Base-by-base conservation (phyloP, 1,139 yeast genomes). In the Yamadazyma buinensis region DNA sequence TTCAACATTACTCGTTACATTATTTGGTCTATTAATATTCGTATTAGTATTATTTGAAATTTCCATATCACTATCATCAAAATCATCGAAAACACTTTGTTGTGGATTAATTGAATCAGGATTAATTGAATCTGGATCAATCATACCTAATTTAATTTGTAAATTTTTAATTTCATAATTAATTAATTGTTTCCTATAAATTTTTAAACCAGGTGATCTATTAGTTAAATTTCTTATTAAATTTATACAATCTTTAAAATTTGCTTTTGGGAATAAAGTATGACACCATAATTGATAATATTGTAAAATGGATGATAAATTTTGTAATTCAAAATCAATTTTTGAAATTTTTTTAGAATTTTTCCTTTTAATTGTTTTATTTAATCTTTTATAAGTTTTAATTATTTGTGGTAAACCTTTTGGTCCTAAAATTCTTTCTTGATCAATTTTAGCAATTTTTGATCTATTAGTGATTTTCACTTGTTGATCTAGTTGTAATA, bases 251-350 rank as follows among this genome's bases (percentile, higher is more conserved):
- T 85, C 95, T 35, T 67, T 63, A 46, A 86, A 84, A 40, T 74
- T 80, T 2, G 95, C 88, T 55, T 80, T 80, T 9, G 95, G 95
- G 47, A 75, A 86, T 34, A 86, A 52, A 5, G 79, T 75, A 54
- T 86, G 95, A 19, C 90, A 88, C 95, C 95, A 86, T 22, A 86
- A 55, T 56, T 85, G 95, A 57, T 85, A 86, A 48, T 76, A 77
- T 41, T 75, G 78, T 19, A 85, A 59, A 2, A 86, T 62, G 11
- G 64, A 54, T 7, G 64, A 55, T 29, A 70, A 52, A 37, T 67
- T 72, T 7, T 64, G 59, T 27, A 59, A 63, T 39, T 73, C 77
- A 26, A 62, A 64, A 10, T 65, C 66, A 23, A 57, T 51, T 37
- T 58, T 65, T 15, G 48, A 48, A 35, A 55, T 54, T 20, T 43